Conservation (phyloP, 148 eudicot genomes). For the Polygonum aviculare region DNA sequence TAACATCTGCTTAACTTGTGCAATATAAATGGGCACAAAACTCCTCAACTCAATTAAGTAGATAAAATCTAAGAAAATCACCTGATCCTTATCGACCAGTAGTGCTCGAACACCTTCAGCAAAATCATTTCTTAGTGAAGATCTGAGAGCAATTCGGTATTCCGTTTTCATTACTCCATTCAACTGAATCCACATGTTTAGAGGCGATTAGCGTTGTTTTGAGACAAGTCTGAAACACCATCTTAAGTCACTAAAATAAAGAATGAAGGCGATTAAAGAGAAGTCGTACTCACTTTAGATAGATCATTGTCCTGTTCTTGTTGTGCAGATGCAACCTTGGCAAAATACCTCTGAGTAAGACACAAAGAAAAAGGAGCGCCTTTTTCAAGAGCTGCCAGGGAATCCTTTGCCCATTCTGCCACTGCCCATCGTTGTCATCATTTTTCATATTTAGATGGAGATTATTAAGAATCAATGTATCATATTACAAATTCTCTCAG, state of each 20-base stretch:
- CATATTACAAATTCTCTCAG: neutral
- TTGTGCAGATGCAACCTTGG: constrained; percentile 64
- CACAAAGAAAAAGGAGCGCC: constrained; percentile 76
- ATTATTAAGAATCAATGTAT: neutral
- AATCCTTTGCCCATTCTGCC: constrained; percentile 87
- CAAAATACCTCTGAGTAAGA: constrained; percentile 63
- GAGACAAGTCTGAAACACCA: neutral
- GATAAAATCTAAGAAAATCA: constrained; percentile 6
- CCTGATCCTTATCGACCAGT: constrained; percentile 96
- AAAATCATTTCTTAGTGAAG: constrained; percentile 73
- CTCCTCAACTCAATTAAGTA: neutral
- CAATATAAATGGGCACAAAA: neutral
- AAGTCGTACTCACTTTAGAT: constrained; percentile 42
- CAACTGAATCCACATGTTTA: constrained; percentile 29
- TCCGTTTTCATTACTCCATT: constrained; percentile 85
- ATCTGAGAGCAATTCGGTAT: constrained; percentile 74
- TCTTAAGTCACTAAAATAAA: neutral
- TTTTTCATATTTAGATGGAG: neutral
- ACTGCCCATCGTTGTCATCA: constrained; percentile 30
- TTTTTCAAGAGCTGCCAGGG: constrained; percentile 66
- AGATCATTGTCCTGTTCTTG: constrained; percentile 36
- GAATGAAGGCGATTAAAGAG: neutral
- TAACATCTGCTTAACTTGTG: neutral
- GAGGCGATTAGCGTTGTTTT: neutral
- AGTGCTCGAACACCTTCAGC: constrained; percentile 95